Evolutionary conservation across 192 early-diverging fungal species (phyloP).

Genomic region (Fimicolochytrium jonesii): DNA sequence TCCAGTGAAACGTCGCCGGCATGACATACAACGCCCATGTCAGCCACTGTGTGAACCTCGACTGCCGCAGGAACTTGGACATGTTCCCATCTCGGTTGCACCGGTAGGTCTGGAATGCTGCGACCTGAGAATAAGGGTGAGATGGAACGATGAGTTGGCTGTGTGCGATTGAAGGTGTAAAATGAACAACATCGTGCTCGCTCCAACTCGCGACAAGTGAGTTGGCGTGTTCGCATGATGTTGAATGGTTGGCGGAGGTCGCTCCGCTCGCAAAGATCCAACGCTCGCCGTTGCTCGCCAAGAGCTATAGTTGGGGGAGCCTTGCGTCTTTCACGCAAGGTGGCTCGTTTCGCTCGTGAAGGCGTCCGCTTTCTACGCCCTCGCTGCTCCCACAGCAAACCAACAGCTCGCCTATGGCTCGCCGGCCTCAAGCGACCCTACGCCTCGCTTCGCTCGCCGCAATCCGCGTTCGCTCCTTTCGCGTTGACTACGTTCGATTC

Average conservation of each 20-base stretch:
- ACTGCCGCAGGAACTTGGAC: neutral
- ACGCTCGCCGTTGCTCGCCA: too few relatives aligned
- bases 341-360: too few relatives aligned
- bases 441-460: too few relatives aligned
- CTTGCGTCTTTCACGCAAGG: too few relatives aligned
- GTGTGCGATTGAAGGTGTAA: neutral
- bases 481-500: too few relatives aligned
- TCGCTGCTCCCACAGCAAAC: too few relatives aligned
- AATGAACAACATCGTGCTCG: neutral
- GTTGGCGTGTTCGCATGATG: neutral
- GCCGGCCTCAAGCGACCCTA: too few relatives aligned
- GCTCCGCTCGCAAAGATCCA: too few relatives aligned
- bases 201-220: neutral
- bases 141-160: too few relatives aligned
- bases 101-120: constrained; percentile 8
- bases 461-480: too few relatives aligned
- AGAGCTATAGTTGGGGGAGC: neutral
- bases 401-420: too few relatives aligned
- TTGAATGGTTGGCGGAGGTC: neutral
- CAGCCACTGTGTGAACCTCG: constrained; percentile 17
- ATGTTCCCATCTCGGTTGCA: constrained; percentile 9
- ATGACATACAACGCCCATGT: constrained; percentile 30
- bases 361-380: neutral
- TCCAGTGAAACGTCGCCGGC: constrained; percentile 30
- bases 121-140: neutral